Base-by-base conservation (phyloP, 2,329 filamentous ascomycete genomes). In the Calonectria hongkongensis region DNA sequence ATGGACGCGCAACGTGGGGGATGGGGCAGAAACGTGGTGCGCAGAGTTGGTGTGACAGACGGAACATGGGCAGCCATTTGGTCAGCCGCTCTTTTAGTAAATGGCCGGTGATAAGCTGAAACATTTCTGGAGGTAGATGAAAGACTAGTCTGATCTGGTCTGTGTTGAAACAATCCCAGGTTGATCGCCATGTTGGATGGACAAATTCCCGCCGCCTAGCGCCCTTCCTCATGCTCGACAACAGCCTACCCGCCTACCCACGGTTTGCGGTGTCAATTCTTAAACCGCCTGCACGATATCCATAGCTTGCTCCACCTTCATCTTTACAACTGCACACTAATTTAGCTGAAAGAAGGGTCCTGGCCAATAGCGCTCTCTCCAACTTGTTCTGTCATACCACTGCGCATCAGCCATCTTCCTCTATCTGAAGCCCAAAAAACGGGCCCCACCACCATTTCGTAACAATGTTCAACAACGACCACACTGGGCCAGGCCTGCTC, bases 1-100 rank as follows among this genome's bases (percentile, higher is more conserved):
- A 63, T 47, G 58, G 58, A 63, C 58, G 25, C 58, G 58, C 58
- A 63, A 12, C 58, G 58, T 63, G 58, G 58, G 54, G 58, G 58
- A 63, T 25, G 41, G 58, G 15, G 27, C 27, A 60, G n/a, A 45
- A 63, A 33, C 58, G 58, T 63, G 58, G 58, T 63, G 58, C 36
- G 39, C 39, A 45, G n/a, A 30, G 39, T 33, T 63, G 33, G 54
- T 58, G 58, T 45, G 58, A 45, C 58, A 63, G 58, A 25, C 39
- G 25, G 16, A 47, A 16, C 41, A 47, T 33, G 18, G 28, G 27
- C 58, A 27, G 18, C 36, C 21, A 41, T 16, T 18, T 60, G 54
- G 54, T 60, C 54, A 41, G 33, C 54, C 54, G 16, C 18, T 60
- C 36, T 8, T 60, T 39, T 39, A 5, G 33, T 36, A 36, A 9